Evolutionary conservation across 441 rosid species (phyloP).

Genomic region (Hura crepitans): DNA sequence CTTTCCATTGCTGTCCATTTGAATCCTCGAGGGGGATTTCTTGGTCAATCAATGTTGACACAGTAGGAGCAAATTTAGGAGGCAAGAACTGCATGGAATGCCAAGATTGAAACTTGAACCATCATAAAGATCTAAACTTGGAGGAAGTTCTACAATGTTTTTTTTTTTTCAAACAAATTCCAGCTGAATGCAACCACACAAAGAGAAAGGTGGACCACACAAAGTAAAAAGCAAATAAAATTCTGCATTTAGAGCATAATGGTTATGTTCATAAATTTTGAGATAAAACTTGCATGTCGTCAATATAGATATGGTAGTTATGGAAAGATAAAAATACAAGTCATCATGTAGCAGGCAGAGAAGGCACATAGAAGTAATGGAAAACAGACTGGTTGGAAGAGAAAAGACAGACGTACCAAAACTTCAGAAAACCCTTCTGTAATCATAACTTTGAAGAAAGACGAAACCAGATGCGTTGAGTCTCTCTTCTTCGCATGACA

Average conservation of each 20-base stretch:
- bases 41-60: slow-evolving; percentile 25
- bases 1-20: slow-evolving; percentile 31
- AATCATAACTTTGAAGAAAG: slow-evolving; percentile 44
- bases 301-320: neutral
- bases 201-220: neutral
- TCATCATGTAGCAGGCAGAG: neutral
- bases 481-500: slow-evolving; percentile 18
- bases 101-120: neutral
- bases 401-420: slow-evolving; percentile 29
- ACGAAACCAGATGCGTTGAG: slow-evolving; percentile 16
- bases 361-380: neutral
- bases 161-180: slow-evolving; percentile 1
- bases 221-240: neutral
- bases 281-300: neutral
- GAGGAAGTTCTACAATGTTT: too few relatives aligned
- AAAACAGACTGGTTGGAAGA: neutral
- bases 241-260: neutral
- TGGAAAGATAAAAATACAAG: neutral
- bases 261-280: neutral
- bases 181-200: neutral
- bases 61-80: slow-evolving; percentile 32
- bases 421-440: slow-evolving; percentile 19
- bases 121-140: neutral
- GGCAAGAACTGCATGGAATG: slow-evolving; percentile 34
- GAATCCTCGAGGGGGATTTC: slow-evolving; percentile 35